A percentile compares a stretch with the other conserved stretches of the same genome.
These are phyloP conservation scores for Trichoderma reesei DNA, from an alignment of 495 filamentous ascomycete genomes.

Conservation along the genomic window DNA sequence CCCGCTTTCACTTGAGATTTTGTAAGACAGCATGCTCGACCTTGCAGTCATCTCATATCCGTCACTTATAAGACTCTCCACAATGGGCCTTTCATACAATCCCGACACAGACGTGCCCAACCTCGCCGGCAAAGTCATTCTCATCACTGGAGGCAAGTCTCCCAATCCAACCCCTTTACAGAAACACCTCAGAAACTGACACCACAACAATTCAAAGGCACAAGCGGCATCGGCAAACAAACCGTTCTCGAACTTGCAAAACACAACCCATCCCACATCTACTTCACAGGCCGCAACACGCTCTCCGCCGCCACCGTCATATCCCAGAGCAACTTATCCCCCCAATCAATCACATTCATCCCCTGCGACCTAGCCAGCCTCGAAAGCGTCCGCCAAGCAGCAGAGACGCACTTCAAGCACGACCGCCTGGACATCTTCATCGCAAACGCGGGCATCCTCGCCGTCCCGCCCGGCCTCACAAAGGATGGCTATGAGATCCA, in stretches of 20 bases:
- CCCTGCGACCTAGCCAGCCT: slow-evolving; percentile 13
- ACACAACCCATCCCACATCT: slow-evolving; percentile 50
- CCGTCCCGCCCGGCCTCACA: slow-evolving; percentile 35
- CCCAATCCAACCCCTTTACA: neutral
- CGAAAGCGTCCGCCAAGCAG: slow-evolving; percentile 13
- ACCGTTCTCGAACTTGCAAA: slow-evolving; percentile 47
- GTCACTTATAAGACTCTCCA: neutral
- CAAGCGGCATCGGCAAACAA: slow-evolving; percentile 53
- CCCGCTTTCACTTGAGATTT: neutral
- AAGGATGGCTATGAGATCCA: slow-evolving; percentile 54
- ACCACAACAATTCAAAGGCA: slow-evolving; percentile 31
- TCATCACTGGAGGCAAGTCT: slow-evolving; percentile 48
- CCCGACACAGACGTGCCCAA: slow-evolving; percentile 46
- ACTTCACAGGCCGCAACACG: slow-evolving; percentile 49
- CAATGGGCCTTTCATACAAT: slow-evolving; percentile 25
- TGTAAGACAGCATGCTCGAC: neutral
- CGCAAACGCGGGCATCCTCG: slow-evolving; percentile 58
- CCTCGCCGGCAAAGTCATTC: slow-evolving; percentile 45
- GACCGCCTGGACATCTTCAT: slow-evolving; percentile 46
- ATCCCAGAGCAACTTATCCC: neutral
- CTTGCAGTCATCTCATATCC: neutral
- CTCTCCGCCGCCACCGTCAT: slow-evolving; percentile 14
- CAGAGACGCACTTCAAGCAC: slow-evolving; percentile 5
- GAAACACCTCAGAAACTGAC: neutral
- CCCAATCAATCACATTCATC: slow-evolving; percentile 11